phyloP scores from a whole-genome alignment of 331 rosid genomes.

The Stylosanthes scabra region DNA sequence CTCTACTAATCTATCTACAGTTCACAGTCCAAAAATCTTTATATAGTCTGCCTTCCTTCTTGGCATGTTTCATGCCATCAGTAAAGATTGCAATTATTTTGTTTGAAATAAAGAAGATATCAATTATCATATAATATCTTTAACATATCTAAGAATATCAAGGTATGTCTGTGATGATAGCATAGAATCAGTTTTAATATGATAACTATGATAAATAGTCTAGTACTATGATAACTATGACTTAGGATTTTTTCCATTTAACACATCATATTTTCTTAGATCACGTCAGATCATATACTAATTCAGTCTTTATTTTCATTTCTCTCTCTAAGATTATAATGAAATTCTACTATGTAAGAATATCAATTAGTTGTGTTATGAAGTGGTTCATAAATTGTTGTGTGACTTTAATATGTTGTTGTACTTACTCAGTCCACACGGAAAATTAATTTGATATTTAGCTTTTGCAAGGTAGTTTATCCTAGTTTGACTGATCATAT shows the following conservation, averaged over 20 bases:
- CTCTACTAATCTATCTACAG: constrained; percentile 30
- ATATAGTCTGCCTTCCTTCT: not conserved
- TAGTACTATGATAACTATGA: no score
- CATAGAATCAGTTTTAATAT: no score
- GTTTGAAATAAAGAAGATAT: not conserved
- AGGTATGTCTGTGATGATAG: no score
- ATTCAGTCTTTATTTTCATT: not conserved
- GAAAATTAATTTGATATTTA: constrained; percentile 20
- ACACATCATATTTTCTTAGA: no score
- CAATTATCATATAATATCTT: no score
- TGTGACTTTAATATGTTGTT: constrained; percentile 17
- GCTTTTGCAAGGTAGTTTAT: constrained; percentile 14
- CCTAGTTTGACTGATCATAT: constrained; percentile 37
- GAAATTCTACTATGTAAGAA: constrained; percentile 18
- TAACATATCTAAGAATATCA: no score
- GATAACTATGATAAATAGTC: no score
- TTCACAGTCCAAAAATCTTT: constrained; percentile 22
- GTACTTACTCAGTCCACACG: not conserved
- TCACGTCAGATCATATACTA: no score
- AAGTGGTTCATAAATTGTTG: constrained; percentile 17
- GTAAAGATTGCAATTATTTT: constrained; percentile 8
- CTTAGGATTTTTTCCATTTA: no score
- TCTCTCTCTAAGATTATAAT: not conserved
- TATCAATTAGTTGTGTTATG: not conserved
- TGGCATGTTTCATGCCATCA: not conserved